Percentiles rank a stretch among this genome's conserved stretches.
Conservation (phyloP, 352 stramenopile genomes). For the Thalassiosira livingstoniorum region DNA sequence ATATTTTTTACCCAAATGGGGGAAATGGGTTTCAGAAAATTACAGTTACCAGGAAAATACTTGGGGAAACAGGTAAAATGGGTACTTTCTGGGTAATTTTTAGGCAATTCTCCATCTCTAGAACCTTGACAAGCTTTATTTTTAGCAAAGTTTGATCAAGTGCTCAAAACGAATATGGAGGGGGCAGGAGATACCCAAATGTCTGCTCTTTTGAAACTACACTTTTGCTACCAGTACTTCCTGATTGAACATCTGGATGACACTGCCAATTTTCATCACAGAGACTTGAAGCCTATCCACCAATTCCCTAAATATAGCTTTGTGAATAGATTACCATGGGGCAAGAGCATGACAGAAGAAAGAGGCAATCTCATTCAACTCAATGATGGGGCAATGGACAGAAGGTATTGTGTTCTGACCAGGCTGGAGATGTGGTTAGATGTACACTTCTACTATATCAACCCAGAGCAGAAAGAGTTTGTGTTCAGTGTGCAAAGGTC, state of each 20-base stretch:
- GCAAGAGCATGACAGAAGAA: constrained; percentile 42
- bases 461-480: constrained; percentile 35
- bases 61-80: too few species aligned
- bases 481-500: constrained; percentile 19
- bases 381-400: constrained; percentile 36
- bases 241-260: constrained; percentile 48
- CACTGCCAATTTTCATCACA: constrained; percentile 4
- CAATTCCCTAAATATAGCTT: constrained; percentile 17
- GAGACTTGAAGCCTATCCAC: constrained; percentile 11
- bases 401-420: constrained; percentile 30
- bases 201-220: neutral
- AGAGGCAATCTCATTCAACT: constrained; percentile 48
- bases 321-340: constrained; percentile 16
- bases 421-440: constrained; percentile 37
- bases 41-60: too few species aligned
- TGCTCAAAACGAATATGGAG: neutral
- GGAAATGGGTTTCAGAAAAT: too few species aligned
- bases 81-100: too few species aligned
- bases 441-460: neutral
- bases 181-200: neutral
- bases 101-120: too few species aligned
- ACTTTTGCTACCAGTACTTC: constrained; percentile 24
- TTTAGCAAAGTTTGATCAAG: constrained; percentile 21
- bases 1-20: too few species aligned
- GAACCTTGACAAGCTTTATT: constrained; percentile 7